Evolutionary conservation across 1,284 basidiomycete species (phyloP), one percentile per base, ranked within the genome.

Genomic region (Schizophyllum amplum): DNA sequence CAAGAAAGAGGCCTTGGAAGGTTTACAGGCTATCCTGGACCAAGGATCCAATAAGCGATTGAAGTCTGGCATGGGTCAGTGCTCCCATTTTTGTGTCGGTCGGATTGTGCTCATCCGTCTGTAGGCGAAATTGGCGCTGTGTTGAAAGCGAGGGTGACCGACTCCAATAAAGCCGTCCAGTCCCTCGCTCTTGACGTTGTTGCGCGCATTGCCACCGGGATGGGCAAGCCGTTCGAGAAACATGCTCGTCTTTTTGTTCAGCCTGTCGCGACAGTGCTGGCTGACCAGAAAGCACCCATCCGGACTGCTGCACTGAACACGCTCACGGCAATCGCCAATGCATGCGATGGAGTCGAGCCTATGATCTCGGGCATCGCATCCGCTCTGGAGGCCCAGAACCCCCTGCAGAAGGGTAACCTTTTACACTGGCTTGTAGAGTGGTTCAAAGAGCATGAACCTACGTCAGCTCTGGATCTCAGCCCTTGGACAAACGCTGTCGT

Each of bases 171-270:
- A 68, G 86, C 91, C 21, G 95, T 98, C 53, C 95, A 98, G 69
- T 76, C 80, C 24, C 79, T 98, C 50, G 92, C 96, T 20, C 80
- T 99, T 21, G 94, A 97, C 66, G 88, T 97, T 59, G 86, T 98
- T 55, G 79, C 87, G 47, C 89, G 92, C 52, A 87, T 99, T 60
- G 94, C 97, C 1, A 84, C 80, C 0, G 95, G 92, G 1, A 98
- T 99, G 93, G 94, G 94, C 53, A 93, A 89, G 67, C 84, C 91
- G 0, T 99, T 99, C 67, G 96, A 99, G 64, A 95, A 92, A 68
- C 82, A 96, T 63, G 81, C 83, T 4, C 85, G 87, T 24, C 76
- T 92, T 52, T 90, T 95, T 63, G 82, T 85, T 9, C 72, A 85
- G 0, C 84, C 95, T 0, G 80, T 98, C 7, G 84, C 87, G 1